phyloP scores from a whole-genome alignment of 208 protist genomes.

The Trichomonas vaginalis region DNA sequence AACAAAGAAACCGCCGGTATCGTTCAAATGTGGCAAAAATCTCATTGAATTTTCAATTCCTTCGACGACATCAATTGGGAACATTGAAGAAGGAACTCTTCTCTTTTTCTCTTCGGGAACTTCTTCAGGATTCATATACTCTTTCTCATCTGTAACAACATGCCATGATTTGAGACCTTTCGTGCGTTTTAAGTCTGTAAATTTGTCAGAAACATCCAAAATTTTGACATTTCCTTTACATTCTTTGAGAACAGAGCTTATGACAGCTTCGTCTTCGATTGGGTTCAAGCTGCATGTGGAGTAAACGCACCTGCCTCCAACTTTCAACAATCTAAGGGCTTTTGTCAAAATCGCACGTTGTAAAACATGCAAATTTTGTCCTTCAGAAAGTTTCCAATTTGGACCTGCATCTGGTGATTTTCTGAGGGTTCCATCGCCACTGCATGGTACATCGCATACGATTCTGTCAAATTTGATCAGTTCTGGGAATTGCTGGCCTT shows the following conservation, averaged over 20 bases:
- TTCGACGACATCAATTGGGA: constrained; percentile 28
- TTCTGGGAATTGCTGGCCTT: constrained; percentile 29
- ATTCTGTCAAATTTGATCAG: constrained; percentile 32
- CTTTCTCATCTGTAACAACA: constrained; percentile 12
- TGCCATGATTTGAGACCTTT: constrained; percentile 39
- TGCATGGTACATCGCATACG: constrained; percentile 47
- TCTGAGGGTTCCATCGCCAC: constrained; percentile 42
- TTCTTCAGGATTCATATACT: neutral
- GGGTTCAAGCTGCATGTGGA: constrained; percentile 49
- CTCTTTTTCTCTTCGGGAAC: neutral
- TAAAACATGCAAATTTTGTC: constrained; percentile 23
- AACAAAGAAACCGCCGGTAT: constrained; percentile 55
- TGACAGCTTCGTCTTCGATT: constrained; percentile 49
- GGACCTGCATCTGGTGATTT: constrained; percentile 41
- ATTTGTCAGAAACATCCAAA: constrained; percentile 29
- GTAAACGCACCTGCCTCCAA: constrained; percentile 41
- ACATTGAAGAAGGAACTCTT: constrained; percentile 21
- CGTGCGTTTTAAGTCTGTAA: constrained; percentile 26
- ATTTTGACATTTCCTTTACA: constrained; percentile 19
- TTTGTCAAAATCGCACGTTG: constrained; percentile 32
- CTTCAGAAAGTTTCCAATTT: constrained; percentile 24
- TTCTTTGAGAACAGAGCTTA: constrained; percentile 33
- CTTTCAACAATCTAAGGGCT: constrained; percentile 19
- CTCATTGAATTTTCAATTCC: constrained; percentile 41
- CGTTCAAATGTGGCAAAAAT: constrained; percentile 44